A percentile compares a stretch with the other conserved stretches of the same genome.
phyloP scores from a whole-genome alignment of 192 early-diverging fungal genomes.

The Backusella macrospora region DNA sequence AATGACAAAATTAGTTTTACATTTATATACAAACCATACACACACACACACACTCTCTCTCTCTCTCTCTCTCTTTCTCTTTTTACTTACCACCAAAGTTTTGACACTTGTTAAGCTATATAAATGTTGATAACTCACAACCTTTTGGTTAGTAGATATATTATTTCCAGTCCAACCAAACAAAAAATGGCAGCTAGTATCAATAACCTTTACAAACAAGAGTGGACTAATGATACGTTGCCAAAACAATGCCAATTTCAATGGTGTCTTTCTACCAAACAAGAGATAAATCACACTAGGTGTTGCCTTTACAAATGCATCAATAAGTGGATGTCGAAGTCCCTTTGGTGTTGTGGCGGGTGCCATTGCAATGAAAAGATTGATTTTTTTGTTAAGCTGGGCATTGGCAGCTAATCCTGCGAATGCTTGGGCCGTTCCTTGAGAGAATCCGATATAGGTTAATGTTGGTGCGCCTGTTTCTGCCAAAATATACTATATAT shows the following conservation, averaged over 20 bases:
- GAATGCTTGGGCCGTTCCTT: constrained; percentile 91
- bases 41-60: neutral
- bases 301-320: constrained; percentile 82
- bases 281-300: constrained; percentile 86
- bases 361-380: constrained; percentile 88
- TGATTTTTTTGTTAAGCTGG: constrained; percentile 80
- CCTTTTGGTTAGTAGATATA: constrained; percentile 72
- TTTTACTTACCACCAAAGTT: constrained; percentile 70
- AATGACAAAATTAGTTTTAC: too few relatives aligned
- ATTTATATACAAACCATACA: constrained; percentile 1
- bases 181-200: constrained; percentile 68
- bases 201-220: constrained; percentile 75
- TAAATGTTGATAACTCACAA: constrained; percentile 81
- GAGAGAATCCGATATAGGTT: constrained; percentile 96
- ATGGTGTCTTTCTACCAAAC: constrained; percentile 83
- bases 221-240: constrained; percentile 74
- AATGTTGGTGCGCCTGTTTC: constrained; percentile 79
- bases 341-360: constrained; percentile 88
- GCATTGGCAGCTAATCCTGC: constrained; percentile 82
- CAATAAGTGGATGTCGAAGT: constrained; percentile 76
- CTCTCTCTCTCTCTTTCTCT: neutral
- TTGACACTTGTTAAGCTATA: constrained; percentile 92
- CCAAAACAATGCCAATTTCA: constrained; percentile 85
- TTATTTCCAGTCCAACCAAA: constrained; percentile 83
- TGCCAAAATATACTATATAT: constrained; percentile 74